A percentile compares a stretch with the other conserved stretches of the same genome.
Evolutionary conservation across 1,139 yeast species (phyloP).

Genomic region (Pichia inconspicua): DNA sequence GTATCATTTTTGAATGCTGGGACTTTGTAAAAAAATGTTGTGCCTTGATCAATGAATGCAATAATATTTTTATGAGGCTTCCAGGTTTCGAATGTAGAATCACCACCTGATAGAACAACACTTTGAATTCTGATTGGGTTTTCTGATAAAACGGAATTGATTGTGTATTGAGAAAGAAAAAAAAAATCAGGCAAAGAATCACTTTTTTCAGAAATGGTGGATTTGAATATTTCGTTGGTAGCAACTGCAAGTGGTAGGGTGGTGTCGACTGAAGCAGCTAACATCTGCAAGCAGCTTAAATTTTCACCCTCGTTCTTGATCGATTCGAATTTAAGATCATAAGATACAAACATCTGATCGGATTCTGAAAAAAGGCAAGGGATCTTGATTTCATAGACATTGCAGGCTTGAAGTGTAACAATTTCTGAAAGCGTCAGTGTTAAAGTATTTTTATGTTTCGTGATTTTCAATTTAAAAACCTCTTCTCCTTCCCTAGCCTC

Average conservation of each 20-base stretch:
- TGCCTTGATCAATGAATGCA: conserved; percentile 66
- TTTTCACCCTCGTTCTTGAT: conserved; percentile 1
- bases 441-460: no score
- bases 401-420: neutral
- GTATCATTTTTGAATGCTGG: conserved; percentile 31
- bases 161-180: conserved; percentile 59
- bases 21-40: conserved; percentile 51
- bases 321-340: conserved; percentile 4
- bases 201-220: conserved; percentile 26
- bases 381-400: neutral
- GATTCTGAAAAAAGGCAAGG: neutral
- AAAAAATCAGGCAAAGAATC: conserved; percentile 1
- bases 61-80: conserved; percentile 29
- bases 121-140: conserved; percentile 48
- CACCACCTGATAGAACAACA: conserved; percentile 33
- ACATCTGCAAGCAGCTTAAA: conserved; percentile 10
- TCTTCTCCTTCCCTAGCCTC: no score
- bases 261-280: conserved; percentile 35
- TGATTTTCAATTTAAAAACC: neutral
- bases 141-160: conserved; percentile 48
- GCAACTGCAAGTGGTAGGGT: conserved; percentile 56
- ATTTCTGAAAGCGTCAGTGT: neutral
- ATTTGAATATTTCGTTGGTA: conserved; percentile 67
- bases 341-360: neutral
- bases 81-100: conserved; percentile 24